Conservation (phyloP, 1,284 basidiomycete genomes). For the Farysia itapuensis region DNA sequence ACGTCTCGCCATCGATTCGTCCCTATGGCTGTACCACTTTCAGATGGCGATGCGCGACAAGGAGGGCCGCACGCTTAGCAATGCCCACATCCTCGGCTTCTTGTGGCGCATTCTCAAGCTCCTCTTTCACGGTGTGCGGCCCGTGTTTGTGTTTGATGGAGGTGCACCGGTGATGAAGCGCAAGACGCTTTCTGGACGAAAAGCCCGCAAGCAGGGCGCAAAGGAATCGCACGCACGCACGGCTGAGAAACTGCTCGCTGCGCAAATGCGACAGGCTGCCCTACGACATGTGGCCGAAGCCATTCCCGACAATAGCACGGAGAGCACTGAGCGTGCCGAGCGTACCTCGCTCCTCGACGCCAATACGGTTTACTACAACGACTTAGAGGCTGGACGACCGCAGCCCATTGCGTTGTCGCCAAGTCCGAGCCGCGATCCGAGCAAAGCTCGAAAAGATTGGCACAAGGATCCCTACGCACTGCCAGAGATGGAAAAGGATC, state of each 20-base stretch:
- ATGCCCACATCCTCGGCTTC: slow-evolving; percentile 94
- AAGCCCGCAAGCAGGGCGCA: slow-evolving; percentile 69
- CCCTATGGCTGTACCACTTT: slow-evolving; percentile 88
- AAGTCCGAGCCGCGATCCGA: slow-evolving; percentile 55
- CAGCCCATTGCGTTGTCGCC: neutral
- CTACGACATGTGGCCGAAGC: slow-evolving; percentile 67
- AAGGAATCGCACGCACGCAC: slow-evolving; percentile 55
- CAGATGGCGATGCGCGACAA: slow-evolving; percentile 95
- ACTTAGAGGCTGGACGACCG: slow-evolving; percentile 19
- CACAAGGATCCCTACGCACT: slow-evolving; percentile 57
- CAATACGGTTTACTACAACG: slow-evolving; percentile 63
- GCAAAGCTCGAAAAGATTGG: slow-evolving; percentile 57
- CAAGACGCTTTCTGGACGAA: slow-evolving; percentile 57
- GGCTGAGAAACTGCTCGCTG: slow-evolving; percentile 84
- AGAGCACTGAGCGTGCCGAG: too few species aligned
- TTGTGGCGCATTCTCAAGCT: slow-evolving; percentile 80
- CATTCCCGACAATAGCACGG: too few species aligned
- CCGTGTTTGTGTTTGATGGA: slow-evolving; percentile 90
- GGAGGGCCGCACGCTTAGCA: slow-evolving; percentile 83
- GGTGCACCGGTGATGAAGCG: slow-evolving; percentile 60
- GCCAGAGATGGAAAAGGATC: slow-evolving; percentile 49
- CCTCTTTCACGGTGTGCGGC: slow-evolving; percentile 80
- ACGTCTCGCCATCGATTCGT: slow-evolving; percentile 77
- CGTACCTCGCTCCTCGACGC: slow-evolving; percentile 10
- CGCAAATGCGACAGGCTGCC: slow-evolving; percentile 88